Evolutionary conservation across 768 basidiomycete species (phyloP).

Genomic region (Termitomyces sp.): DNA sequence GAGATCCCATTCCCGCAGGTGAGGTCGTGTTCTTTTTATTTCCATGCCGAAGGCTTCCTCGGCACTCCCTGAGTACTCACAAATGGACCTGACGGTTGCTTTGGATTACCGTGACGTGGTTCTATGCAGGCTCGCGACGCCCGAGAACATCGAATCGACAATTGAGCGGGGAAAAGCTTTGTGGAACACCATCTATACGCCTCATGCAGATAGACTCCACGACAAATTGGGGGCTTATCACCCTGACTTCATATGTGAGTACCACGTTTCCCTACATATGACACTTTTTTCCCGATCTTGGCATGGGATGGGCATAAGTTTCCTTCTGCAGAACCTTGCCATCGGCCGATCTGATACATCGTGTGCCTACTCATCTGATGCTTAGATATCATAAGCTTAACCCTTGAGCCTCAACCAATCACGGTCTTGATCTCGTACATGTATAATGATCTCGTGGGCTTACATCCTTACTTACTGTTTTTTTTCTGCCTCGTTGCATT

Average conservation of each 20-base stretch:
- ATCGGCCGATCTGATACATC: constrained; percentile 23
- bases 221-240: constrained; percentile 84
- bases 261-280: constrained; percentile 24
- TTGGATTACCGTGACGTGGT: constrained; percentile 13
- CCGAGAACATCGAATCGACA: constrained; percentile 65
- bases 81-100: constrained; percentile 6
- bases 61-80: constrained; percentile 3
- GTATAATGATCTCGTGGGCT: constrained; percentile 11
- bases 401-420: background rate
- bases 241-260: constrained; percentile 90
- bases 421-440: constrained; percentile 9
- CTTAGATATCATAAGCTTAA: background rate
- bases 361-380: constrained; percentile 25
- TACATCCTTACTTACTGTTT: constrained; percentile 8
- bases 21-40: constrained; percentile 13
- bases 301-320: constrained; percentile 12
- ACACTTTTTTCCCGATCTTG: constrained; percentile 25
- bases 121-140: constrained; percentile 45
- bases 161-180: constrained; percentile 61
- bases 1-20: constrained; percentile 65
- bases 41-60: constrained; percentile 10
- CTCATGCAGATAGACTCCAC: constrained; percentile 85
- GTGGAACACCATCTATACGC: constrained; percentile 86
- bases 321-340: background rate
- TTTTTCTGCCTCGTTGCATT: constrained; percentile 13